A percentile compares a stretch with the other conserved stretches of the same genome.
Conservation (phyloP, 495 filamentous ascomycete species). For the Mycothermus thermophilus region DNA sequence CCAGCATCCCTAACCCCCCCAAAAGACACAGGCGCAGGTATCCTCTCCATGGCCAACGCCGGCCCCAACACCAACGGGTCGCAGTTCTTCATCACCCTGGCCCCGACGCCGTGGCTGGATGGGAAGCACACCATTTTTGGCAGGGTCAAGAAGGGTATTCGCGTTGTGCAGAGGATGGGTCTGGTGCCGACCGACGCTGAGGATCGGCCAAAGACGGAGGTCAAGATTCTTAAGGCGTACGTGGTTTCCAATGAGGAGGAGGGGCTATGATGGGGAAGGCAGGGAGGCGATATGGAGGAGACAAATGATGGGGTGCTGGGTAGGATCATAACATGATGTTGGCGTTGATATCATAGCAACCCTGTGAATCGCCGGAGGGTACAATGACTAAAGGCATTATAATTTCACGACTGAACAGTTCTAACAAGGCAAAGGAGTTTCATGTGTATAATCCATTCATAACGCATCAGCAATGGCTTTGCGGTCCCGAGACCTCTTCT, state of each 20-base stretch:
- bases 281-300: too few species aligned
- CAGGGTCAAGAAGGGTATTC: slow-evolving; percentile 72
- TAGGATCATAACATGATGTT: too few species aligned
- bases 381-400: too few species aligned
- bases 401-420: too few species aligned
- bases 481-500: too few species aligned
- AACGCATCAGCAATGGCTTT: too few species aligned
- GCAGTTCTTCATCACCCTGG: slow-evolving; percentile 81
- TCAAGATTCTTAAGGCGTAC: slow-evolving; percentile 63
- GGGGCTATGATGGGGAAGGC: too few species aligned
- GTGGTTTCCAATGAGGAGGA: slow-evolving; percentile 45
- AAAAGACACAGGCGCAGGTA: slow-evolving; percentile 70
- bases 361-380: too few species aligned
- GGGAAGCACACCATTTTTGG: slow-evolving; percentile 98
- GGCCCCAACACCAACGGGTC: slow-evolving; percentile 90
- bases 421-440: too few species aligned
- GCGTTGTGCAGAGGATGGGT: slow-evolving; percentile 77
- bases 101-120: slow-evolving; percentile 93
- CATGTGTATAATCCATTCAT: too few species aligned
- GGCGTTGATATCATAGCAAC: too few species aligned
- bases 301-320: too few species aligned
- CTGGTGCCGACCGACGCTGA: slow-evolving; percentile 70
- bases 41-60: slow-evolving; percentile 91
- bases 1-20: not conserved
- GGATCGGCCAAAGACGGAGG: slow-evolving; percentile 69